Conservation (phyloP, 495 filamentous ascomycete species). For the Tuber microsphaerosporum region DNA sequence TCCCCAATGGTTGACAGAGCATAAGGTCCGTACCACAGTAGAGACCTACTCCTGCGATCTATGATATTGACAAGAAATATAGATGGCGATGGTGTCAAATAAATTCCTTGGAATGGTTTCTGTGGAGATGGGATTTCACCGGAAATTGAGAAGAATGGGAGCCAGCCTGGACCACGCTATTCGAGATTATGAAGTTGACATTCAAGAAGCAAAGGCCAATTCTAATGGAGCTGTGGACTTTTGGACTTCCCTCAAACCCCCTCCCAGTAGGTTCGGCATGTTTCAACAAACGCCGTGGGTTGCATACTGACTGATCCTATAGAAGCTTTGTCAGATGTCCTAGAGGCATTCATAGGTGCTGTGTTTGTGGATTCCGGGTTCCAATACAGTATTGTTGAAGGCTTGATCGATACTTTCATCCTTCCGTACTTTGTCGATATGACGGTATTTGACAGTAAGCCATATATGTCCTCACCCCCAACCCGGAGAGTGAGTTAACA, state of each 20-base stretch:
- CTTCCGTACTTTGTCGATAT: constrained; percentile 80
- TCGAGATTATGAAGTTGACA: constrained; percentile 60
- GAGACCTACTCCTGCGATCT: not conserved
- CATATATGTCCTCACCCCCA: not conserved
- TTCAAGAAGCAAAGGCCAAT: constrained; percentile 51
- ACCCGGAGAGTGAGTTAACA: constrained; percentile 4
- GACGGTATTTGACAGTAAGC: constrained; percentile 55
- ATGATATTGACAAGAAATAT: constrained; percentile 1
- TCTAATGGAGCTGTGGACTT: constrained; percentile 56
- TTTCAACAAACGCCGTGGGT: not conserved
- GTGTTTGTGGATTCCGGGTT: constrained; percentile 88
- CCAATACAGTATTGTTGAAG: constrained; percentile 62
- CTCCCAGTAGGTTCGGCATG: constrained; percentile 55
- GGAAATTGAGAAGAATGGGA: constrained; percentile 60
- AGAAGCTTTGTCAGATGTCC: constrained; percentile 73
- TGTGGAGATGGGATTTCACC: constrained; percentile 68
- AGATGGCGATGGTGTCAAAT: constrained; percentile 98
- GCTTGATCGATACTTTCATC: constrained; percentile 68
- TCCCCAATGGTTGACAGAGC: constrained; percentile 96
- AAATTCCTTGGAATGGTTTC: constrained; percentile 81
- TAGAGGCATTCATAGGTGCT: constrained; percentile 85
- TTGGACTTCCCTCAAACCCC: constrained; percentile 62
- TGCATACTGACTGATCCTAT: not conserved
- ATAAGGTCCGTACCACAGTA: constrained; percentile 55
- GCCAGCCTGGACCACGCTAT: constrained; percentile 57